phyloP scores from a whole-genome alignment of 495 filamentous ascomycete genomes.

The Trichoderma erinaceum region DNA sequence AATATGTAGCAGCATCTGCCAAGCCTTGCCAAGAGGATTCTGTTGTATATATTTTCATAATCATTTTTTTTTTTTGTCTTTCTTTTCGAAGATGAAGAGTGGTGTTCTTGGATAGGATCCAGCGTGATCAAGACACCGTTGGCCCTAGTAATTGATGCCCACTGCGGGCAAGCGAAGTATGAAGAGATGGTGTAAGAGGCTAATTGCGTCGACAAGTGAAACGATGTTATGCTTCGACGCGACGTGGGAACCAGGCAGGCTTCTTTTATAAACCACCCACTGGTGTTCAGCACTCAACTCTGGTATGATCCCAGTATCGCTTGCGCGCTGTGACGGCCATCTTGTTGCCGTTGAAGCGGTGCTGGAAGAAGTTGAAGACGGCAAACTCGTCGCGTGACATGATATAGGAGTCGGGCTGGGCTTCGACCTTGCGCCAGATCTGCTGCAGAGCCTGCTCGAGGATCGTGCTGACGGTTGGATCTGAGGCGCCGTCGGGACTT shows the following conservation, averaged over 20 bases:
- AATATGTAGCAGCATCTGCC: too few relatives aligned
- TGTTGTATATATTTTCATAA: too few relatives aligned
- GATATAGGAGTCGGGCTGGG: constrained; percentile 55
- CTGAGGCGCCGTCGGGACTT: constrained; percentile 49
- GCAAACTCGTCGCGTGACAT: constrained; percentile 67
- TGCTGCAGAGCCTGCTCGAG: constrained; percentile 52
- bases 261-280: background rate
- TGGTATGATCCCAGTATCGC: constrained; percentile 45
- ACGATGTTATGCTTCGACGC: background rate
- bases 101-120: too few relatives aligned
- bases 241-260: too few relatives aligned
- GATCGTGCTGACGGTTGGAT: constrained; percentile 43
- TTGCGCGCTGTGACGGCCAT: constrained; percentile 39
- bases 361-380: constrained; percentile 70
- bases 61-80: too few relatives aligned
- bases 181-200: background rate
- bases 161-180: background rate
- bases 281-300: background rate
- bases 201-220: background rate
- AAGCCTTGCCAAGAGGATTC: too few relatives aligned
- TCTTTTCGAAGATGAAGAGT: too few relatives aligned
- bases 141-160: too few relatives aligned
- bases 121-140: too few relatives aligned
- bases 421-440: constrained; percentile 57
- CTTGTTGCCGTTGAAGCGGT: constrained; percentile 43